Conservation (phyloP, 176 grass and related monocot species). For the Oryza nivara region DNA sequence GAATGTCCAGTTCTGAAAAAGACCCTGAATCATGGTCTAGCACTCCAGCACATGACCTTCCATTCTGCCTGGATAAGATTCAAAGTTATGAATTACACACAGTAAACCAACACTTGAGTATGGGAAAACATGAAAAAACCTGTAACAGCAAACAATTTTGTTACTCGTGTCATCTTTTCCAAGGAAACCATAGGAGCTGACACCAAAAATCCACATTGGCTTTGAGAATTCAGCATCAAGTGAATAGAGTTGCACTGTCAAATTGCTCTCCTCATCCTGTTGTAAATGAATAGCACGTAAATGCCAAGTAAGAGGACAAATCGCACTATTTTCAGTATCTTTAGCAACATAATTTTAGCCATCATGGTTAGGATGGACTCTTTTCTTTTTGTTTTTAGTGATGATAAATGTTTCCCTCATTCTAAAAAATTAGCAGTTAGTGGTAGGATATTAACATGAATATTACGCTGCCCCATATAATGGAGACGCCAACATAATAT, state of each 20-base stretch:
- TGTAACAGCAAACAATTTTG: slow-evolving; percentile 83
- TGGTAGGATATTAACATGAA: slow-evolving; percentile 13
- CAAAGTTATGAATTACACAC: slow-evolving; percentile 34
- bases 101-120: not conserved
- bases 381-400: not conserved
- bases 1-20: slow-evolving; percentile 66
- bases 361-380: not conserved
- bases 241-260: slow-evolving; percentile 59
- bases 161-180: slow-evolving; percentile 35
- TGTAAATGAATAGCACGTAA: slow-evolving; percentile 14
- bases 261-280: slow-evolving; percentile 74
- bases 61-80: slow-evolving; percentile 72
- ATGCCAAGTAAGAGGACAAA: slow-evolving; percentile 25
- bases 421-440: not conserved
- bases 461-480: not conserved
- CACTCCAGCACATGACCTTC: slow-evolving; percentile 74
- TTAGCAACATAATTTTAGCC: slow-evolving; percentile 6
- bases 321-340: not conserved
- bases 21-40: slow-evolving; percentile 56
- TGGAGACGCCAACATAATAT: slow-evolving; percentile 7
- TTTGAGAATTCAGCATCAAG: slow-evolving; percentile 90
- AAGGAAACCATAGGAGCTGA: slow-evolving; percentile 88
- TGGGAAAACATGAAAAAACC: slow-evolving; percentile 50
- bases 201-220: slow-evolving; percentile 89
- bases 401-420: not conserved